A percentile compares a stretch with the other conserved stretches of the same genome.
Conservation (phyloP, 345 rosid species). For the Eucalyptus erythrocorys region DNA sequence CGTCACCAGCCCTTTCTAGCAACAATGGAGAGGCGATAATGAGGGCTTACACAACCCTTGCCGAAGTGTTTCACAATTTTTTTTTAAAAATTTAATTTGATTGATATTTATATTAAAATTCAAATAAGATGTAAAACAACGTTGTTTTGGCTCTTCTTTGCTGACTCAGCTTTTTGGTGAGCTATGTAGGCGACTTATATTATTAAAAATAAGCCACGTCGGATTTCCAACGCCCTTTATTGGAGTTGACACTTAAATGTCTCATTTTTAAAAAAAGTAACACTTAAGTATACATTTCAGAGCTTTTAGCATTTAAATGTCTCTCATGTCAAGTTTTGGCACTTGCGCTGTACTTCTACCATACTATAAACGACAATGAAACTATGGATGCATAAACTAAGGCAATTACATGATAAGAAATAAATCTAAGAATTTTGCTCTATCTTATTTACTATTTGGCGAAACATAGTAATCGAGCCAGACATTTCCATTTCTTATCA, state of each 20-base stretch:
- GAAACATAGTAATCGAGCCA: too few relatives aligned
- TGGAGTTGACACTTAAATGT: fast-evolving
- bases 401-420: neutral
- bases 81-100: fast-evolving
- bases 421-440: neutral
- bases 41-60: fast-evolving
- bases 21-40: fast-evolving
- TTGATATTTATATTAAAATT: too few relatives aligned
- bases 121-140: too few relatives aligned
- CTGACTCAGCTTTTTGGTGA: fast-evolving
- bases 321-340: fast-evolving
- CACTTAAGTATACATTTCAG: fast-evolving
- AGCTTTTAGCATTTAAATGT: fast-evolving
- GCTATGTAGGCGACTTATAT: fast-evolving
- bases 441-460: fast-evolving
- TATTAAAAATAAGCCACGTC: too few relatives aligned
- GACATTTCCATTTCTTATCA: neutral
- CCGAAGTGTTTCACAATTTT: fast-evolving
- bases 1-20: fast-evolving
- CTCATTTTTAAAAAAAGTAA: too few relatives aligned
- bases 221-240: too few relatives aligned
- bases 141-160: fast-evolving
- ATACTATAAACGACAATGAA: fast-evolving
- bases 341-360: fast-evolving
- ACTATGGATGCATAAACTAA: neutral